Evolutionary conservation across 148 eudicot genomes (phyloP), one percentile per base, ranked within the genome.

Genomic region (Rhododendron henanense): DNA sequence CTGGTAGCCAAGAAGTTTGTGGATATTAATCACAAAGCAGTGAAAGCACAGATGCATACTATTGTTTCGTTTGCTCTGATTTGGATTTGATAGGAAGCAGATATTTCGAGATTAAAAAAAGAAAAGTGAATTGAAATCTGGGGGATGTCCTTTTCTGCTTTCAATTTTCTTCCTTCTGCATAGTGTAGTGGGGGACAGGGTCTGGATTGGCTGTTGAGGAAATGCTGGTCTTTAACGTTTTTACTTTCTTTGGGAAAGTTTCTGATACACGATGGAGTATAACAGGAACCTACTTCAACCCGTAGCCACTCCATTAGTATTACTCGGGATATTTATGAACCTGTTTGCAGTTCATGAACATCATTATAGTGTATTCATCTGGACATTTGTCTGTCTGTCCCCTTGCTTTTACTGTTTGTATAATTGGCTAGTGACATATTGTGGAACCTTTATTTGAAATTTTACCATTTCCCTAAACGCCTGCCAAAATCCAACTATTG

Each of bases 241-340:
- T 69, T 71, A 63, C 69, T 63, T 21, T 61, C 31, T 81, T 53
- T 81, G 71, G 69, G 21, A 81, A 81, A 35, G 69, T 81, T 55
- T 35, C 45, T 10, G 65, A 81, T 18, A 0, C 45, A 6, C 5
- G 16, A 35, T 57, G 31, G 31, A 28, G 31, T 21, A 10, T 6
- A 37, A 37, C 79, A 37, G 25, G 53, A 45, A 45, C 25, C 48
- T 21, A 57, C 57, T 35, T 19, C 47, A 81, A 55, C 28, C 25
- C 21, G 10, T 55, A 21, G 67, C 15, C 7, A 53, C 19, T 5
- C 83, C 25, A 51, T 35, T 81, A 53, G 45, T 13, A 61, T 25
- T 31, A 10, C 14, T 25, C 14, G 2, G 31, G 75, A 25, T 25
- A 65, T 65, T 65, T 3, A 25, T 69, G 35, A 69, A 69, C 16